A percentile compares a stretch with the other conserved stretches of the same genome.
Evolutionary conservation across 2,329 filamentous ascomycete species (phyloP).

Genomic region (Sclerotinia trifoliorum): DNA sequence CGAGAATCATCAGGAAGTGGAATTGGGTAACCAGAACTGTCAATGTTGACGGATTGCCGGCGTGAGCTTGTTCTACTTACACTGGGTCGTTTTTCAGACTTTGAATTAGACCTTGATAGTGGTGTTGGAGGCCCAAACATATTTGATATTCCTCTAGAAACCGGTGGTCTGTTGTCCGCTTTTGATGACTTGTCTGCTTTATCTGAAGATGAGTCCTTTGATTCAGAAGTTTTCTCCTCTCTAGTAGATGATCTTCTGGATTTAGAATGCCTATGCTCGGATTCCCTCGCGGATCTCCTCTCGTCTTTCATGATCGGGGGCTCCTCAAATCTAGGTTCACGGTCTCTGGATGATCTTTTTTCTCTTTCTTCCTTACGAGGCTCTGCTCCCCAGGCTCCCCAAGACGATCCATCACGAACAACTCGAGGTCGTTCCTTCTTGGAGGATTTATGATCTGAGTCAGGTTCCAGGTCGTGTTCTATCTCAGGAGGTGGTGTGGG

Average conservation of each 20-base stretch:
- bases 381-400: conserved; percentile 71
- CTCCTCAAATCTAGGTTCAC: conserved; percentile 29
- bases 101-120: conserved; percentile 67
- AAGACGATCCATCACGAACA: conserved; percentile 66
- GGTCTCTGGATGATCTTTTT: conserved; percentile 40
- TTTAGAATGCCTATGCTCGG: conserved; percentile 53
- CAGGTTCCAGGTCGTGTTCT: conserved; percentile 41
- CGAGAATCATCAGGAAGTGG: conserved; percentile 67
- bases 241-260: conserved; percentile 55
- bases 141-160: conserved; percentile 53
- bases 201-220: conserved; percentile 70
- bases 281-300: conserved; percentile 49
- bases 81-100: conserved; percentile 60
- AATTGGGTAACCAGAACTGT: conserved; percentile 59
- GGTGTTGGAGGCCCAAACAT: conserved; percentile 69
- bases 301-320: conserved; percentile 30
- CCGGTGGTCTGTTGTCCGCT: conserved; percentile 40
- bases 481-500: conserved; percentile 39
- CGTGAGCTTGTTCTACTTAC: conserved; percentile 59
- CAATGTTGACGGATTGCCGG: conserved; percentile 66
- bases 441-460: conserved; percentile 56
- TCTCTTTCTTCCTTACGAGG: conserved; percentile 44
- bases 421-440: conserved; percentile 78
- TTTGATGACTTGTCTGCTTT: conserved; percentile 46
- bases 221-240: conserved; percentile 60